These are phyloP conservation scores for Trametes cingulata DNA, from an alignment of 768 basidiomycete genomes.

Conservation along the genomic window DNA sequence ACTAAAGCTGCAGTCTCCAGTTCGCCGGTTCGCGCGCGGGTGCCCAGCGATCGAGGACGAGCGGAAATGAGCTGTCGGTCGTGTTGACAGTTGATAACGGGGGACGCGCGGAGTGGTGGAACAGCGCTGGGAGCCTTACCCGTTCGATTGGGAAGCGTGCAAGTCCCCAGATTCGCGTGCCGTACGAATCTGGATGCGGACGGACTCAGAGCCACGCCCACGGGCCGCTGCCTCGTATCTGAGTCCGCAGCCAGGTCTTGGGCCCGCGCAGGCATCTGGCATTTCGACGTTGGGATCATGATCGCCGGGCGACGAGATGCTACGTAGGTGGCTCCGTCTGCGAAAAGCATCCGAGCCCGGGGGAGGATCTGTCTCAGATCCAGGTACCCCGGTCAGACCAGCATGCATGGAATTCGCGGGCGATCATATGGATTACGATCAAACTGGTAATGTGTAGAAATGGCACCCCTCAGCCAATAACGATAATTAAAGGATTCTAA, in stretches of 20 bases:
- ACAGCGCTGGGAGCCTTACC: not conserved
- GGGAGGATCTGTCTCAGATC: not conserved
- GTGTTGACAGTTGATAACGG: not conserved
- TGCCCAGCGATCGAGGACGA: not conserved
- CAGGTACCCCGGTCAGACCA: not conserved
- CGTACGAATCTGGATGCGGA: not conserved
- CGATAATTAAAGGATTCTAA: constrained; percentile 16
- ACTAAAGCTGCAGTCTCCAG: not conserved
- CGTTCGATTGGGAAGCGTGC: constrained; percentile 4
- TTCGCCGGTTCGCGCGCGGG: not conserved
- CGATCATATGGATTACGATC: constrained; percentile 18
- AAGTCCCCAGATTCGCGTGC: constrained; percentile 3
- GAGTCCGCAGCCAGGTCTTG: not conserved
- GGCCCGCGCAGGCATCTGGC: not conserved
- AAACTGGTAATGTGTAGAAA: constrained; percentile 10
- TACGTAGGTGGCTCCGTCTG: not conserved
- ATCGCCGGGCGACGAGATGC: not conserved
- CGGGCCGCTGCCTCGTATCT: not conserved
- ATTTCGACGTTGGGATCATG: not conserved
- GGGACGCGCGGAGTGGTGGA: not conserved
- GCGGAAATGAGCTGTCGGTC: constrained; percentile 1
- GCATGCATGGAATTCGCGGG: constrained; percentile 3
- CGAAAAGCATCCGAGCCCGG: not conserved
- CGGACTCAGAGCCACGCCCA: not conserved
- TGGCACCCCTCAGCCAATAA: constrained; percentile 18